These are phyloP conservation scores for Panicum virgatum DNA, from an alignment of 202 grass and related monocot species.

Conservation along the genomic window DNA sequence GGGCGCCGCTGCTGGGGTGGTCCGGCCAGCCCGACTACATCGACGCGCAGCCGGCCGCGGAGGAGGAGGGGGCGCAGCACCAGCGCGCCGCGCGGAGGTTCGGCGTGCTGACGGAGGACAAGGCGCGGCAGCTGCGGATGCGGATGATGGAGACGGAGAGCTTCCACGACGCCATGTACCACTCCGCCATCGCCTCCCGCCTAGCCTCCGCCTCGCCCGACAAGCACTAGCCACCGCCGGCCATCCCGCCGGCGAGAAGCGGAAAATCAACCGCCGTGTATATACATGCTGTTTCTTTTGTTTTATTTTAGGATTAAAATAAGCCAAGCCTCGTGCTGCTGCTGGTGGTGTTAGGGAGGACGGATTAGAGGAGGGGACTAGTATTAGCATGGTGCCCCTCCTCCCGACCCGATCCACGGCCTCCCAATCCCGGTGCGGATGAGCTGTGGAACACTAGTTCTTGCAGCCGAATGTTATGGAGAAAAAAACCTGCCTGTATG, in stretches of 20 bases:
- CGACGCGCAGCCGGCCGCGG: slow-evolving; percentile 24
- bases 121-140: slow-evolving; percentile 80
- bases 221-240: slow-evolving; percentile 8
- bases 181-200: slow-evolving; percentile 97
- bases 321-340: neutral
- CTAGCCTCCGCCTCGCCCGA: slow-evolving; percentile 70
- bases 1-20: slow-evolving; percentile 73
- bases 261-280: neutral
- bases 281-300: neutral
- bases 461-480: neutral
- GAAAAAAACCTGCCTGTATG: neutral
- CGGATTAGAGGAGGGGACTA: neutral
- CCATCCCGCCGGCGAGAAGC: neutral
- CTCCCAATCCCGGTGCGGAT: neutral
- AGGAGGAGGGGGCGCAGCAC: neutral
- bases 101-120: slow-evolving; percentile 84
- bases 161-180: slow-evolving; percentile 97
- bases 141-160: slow-evolving; percentile 77
- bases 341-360: too few species aligned
- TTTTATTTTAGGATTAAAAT: neutral
- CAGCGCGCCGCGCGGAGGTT: slow-evolving; percentile 20
- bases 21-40: slow-evolving; percentile 82
- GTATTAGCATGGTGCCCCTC: slow-evolving; percentile 19
- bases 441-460: neutral
- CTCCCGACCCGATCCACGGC: neutral